Evolutionary conservation across 2,329 filamentous ascomycete genomes (phyloP), one percentile per base, ranked within the genome.

Genomic region (Aspergillus sp.): DNA sequence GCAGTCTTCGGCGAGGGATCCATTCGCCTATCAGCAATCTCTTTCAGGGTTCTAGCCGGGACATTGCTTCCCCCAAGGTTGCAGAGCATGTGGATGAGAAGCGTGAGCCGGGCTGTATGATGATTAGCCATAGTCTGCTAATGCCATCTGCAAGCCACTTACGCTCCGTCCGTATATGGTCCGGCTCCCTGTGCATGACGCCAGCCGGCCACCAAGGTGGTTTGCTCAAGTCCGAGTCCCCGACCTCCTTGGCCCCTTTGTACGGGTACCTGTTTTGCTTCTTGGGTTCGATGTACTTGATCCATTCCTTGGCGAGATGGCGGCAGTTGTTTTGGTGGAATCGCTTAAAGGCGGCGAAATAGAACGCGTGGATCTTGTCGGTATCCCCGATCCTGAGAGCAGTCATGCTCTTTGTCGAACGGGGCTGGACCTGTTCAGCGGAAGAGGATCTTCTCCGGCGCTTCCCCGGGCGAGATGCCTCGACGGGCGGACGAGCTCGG

Each of bases 241-340:
- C 53, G 4, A 51, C 55, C 19, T 60, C 51, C 37, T 52, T 53
- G n/a, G 61, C 58, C 8, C 66, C 66, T 42, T 68, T 69, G 43
- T 69, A 69, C 2, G 66, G 66, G 41, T 64, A 60, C 29, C 59
- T 62, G 2, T 62, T 61, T 45, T 68, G 65, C 46, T 68, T 69
- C 20, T 60, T 56, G 3, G 64, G 66, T 29, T 68, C 61, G 15
- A 67, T 64, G 4, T 58, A 51, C 38, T 63, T 68, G 36, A 69
- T 66, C 38, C 64, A 67, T 4, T 56, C 57, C 39, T 67, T 68
- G 14, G 58, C 57, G 14, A 69, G 55, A 12, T 58, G 47, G 4
- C 63, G 63, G 32, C 64, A 67, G 32, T 61, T 63, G 25, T 64
- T 49, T 37, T 68, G 66, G 37, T 67, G 63, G 36, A 69, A 57